These are phyloP conservation scores for Elaeis guineensis DNA, from an alignment of 176 grass and related monocot species.

Conservation along the genomic window DNA sequence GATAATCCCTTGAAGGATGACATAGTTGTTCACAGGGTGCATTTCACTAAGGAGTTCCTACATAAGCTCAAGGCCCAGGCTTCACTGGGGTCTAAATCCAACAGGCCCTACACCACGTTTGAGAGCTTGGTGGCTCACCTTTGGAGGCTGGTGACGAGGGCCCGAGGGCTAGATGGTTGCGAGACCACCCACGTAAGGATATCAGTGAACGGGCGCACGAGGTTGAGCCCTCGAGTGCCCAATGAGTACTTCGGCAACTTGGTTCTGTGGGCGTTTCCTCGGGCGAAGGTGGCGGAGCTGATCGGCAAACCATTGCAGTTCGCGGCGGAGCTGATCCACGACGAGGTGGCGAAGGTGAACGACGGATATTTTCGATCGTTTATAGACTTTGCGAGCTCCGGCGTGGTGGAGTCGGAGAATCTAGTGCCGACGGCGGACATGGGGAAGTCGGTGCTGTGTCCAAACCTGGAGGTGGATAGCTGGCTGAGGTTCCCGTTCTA, in stretches of 20 bases:
- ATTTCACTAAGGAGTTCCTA: constrained; percentile 52
- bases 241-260: constrained; percentile 38
- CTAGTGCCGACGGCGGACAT: constrained; percentile 35
- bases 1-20: neutral
- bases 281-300: constrained; percentile 29
- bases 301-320: constrained; percentile 26
- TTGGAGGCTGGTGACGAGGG: constrained; percentile 35
- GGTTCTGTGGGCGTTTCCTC: constrained; percentile 30
- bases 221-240: constrained; percentile 21
- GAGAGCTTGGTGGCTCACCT: constrained; percentile 45
- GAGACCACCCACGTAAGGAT: constrained; percentile 20
- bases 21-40: constrained; percentile 47
- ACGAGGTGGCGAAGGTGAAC: constrained; percentile 30
- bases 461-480: constrained; percentile 61
- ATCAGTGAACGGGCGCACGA: constrained; percentile 28
- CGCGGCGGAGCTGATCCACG: constrained; percentile 45
- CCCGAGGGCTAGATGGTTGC: neutral
- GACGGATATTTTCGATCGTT: constrained; percentile 55
- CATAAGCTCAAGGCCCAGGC: constrained; percentile 31
- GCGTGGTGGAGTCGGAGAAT: constrained; percentile 23
- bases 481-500: constrained; percentile 57
- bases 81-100: constrained; percentile 5
- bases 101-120: constrained; percentile 40
- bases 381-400: constrained; percentile 49
- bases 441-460: constrained; percentile 31